These are phyloP conservation scores for Asterochloris erici DNA, from an alignment of 139 green algal species.

Conservation along the genomic window DNA sequence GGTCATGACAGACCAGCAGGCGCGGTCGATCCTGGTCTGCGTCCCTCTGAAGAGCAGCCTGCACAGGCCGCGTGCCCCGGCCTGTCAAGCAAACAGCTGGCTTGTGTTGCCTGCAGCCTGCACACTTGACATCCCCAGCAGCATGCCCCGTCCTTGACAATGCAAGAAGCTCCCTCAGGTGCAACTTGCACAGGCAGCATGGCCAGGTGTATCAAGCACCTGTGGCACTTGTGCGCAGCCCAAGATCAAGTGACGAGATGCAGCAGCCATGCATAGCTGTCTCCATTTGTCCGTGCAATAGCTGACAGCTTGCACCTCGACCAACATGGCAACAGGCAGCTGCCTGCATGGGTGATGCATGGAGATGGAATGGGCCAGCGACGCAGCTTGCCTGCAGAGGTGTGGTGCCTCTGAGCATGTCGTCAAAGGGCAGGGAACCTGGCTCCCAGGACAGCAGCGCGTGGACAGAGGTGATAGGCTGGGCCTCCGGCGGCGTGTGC, in stretches of 20 bases:
- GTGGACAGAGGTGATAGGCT: neutral
- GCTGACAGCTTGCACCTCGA: neutral
- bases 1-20: conserved; percentile 86
- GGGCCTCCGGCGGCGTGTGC: neutral
- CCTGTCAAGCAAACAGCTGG: neutral
- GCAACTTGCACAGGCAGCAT: neutral
- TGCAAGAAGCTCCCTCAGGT: neutral
- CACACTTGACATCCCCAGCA: neutral
- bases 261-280: neutral
- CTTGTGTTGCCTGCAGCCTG: neutral
- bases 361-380: neutral
- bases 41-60: neutral
- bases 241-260: too few relatives aligned
- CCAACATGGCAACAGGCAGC: neutral
- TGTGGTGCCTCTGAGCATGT: conserved; percentile 3
- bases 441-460: conserved; percentile 5
- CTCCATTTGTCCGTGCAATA: neutral
- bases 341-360: too few relatives aligned
- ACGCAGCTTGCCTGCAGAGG: neutral
- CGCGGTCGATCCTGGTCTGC: conserved; percentile 22
- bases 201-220: neutral
- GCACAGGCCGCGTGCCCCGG: neutral
- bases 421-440: neutral
- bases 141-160: neutral
- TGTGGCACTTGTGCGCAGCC: neutral